Base-by-base conservation (phyloP, 2,329 filamentous ascomycete genomes). In the Talaromyces amestolkiae region DNA sequence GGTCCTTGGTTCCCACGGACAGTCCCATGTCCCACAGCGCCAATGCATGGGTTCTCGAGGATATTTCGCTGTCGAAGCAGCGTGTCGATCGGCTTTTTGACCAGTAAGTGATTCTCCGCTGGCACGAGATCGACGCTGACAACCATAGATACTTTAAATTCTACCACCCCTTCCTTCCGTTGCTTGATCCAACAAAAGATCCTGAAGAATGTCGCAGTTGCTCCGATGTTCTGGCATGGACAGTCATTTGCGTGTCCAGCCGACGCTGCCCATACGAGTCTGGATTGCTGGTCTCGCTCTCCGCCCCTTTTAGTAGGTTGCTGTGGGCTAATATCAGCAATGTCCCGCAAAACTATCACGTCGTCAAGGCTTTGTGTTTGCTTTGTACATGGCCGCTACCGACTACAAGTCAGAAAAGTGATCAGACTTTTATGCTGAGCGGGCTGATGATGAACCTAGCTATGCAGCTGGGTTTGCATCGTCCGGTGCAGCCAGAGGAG, bases 381-480 rank as follows among this genome's bases (percentile, higher is more conserved):
- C 76, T 88, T 15, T 89, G 86, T 72, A 86, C 86, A 15, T 89
- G 86, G 86, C 86, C 86, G 6, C 74, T 88, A 11, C 86, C 86
- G 0, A 86, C 84, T 33, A 86, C 84, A 33, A 86, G 84, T 41
- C 87, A 87, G 3, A 84, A 84, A 33, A 84, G 83, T 1, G 86
- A 89, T 70, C 84, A 86, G 2, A 88, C 86, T 0, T 88, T 87
- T 71, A 87, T 87, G 81, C 79, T 88, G 7, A 84, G 84, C 64
- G 86, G 86, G 15, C 75, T 86, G 66, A 89, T 89, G 86, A 87
- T 88, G 81, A 85, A 88, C 70, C 82, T 88, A 63, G 86, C 86
- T 13, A 86, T 87, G 82, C 86, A 88, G 68, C 82, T 87, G 67
- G 86, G 86, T 17, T 74, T 89, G 22, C 86, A 89, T 70, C 82